Evolutionary conservation across 2,329 filamentous ascomycete genomes (phyloP), one percentile per base, ranked within the genome.

Genomic region (Aureobasidium sp.): DNA sequence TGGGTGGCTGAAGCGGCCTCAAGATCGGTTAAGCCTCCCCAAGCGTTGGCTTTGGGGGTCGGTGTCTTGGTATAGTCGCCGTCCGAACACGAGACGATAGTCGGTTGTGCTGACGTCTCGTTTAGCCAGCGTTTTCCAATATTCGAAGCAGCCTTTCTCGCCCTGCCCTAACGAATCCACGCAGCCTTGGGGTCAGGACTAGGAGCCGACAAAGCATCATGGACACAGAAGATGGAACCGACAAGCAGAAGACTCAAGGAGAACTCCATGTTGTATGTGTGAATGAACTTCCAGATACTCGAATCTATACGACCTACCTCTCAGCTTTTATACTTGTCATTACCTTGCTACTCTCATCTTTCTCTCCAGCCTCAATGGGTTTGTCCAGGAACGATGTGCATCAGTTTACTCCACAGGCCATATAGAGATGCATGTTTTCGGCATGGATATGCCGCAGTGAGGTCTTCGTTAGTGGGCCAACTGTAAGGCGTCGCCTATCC

Each of bases 1-100:
- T 69, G 63, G 1, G 73, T 70, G 4, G 77, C 71, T 17, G 69
- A 65, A 1, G 73, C 73, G 2, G 73, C 73, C 59, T 78, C 76
- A 5, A 66, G 62, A 42, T 74, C 70, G 0, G 67, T 73, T 47
- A 78, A 63, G n/a, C 69, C 67, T 5, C 66, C 69, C 75, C 75
- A 78, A 27, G 77, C 66, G 60, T 79, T 79, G 15, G 65, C 53
- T 58, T 75, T 76, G 4, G 76, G 76, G 0, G 77, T 75, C 21
- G 65, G 25, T 21, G 62, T 42, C 29, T 53, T 58, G 23, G 43
- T 33, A 4, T 62, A 60, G 25, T 37, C 38, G 37, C 33, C 60
- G 15, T 62, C 35, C 25, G 61, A 49, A 53, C 66, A 67, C 8
- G 59, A 50, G 11, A 59, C 59, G 19, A 47, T 38, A 19, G 27